Conservation (phyloP, 495 filamentous ascomycete genomes). For the Aspergillus biplanus region DNA sequence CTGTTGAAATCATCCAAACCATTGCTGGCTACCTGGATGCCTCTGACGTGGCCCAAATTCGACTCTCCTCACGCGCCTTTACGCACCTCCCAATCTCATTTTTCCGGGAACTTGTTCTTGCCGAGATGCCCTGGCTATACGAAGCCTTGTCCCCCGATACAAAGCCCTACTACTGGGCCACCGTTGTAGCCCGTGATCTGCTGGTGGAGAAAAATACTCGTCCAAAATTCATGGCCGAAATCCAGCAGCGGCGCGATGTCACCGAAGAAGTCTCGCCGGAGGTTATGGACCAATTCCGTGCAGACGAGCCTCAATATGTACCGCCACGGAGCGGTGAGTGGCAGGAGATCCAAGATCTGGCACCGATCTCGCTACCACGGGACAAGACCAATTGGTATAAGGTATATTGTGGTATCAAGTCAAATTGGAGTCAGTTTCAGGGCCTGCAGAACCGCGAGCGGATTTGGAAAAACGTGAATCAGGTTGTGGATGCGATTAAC, state of each 20-base stretch:
- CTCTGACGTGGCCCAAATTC: constrained; percentile 28
- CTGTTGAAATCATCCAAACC: constrained; percentile 26
- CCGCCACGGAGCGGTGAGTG: constrained; percentile 22
- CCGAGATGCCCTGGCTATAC: constrained; percentile 40
- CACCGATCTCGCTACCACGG: not conserved
- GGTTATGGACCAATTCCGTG: not conserved
- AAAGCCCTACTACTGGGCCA: constrained; percentile 1
- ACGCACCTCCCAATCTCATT: constrained; percentile 29
- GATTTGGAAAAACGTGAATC: constrained; percentile 34
- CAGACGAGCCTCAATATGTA: not conserved
- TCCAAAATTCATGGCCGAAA: not conserved
- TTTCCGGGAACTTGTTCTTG: constrained; percentile 27
- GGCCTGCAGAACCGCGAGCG: constrained; percentile 33
- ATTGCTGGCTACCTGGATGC: constrained; percentile 24
- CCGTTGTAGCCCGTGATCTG: not conserved
- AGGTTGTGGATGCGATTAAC: constrained; percentile 19
- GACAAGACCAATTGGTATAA: not conserved
- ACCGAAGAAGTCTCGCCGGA: not conserved
- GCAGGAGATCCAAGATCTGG: not conserved
- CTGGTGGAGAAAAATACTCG: constrained; percentile 7
- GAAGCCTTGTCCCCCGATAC: constrained; percentile 26
- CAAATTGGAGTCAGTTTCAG: constrained; percentile 26
- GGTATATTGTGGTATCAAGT: constrained; percentile 13
- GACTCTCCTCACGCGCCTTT: constrained; percentile 27
- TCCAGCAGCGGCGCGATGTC: not conserved